Percentiles rank a stretch among this genome's conserved stretches.
Evolutionary conservation across 345 rosid species (phyloP).

Genomic region (Moricandia arvensis): DNA sequence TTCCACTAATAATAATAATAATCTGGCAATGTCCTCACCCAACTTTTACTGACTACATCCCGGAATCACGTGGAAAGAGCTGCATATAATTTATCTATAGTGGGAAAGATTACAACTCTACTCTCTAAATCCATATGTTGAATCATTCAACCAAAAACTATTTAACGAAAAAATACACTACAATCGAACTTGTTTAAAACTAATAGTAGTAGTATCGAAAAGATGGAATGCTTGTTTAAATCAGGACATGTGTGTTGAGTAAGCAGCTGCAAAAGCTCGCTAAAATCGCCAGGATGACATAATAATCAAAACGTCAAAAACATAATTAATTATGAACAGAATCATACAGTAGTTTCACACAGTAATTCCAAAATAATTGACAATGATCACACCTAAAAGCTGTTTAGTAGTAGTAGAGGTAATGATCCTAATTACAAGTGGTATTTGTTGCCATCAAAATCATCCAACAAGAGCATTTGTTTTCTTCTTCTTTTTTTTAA

Average conservation of each 20-base stretch:
- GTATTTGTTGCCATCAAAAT: conserved; percentile 2
- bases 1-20: conserved; percentile 26
- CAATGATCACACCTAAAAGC: conserved; percentile 31
- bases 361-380: conserved; percentile 25
- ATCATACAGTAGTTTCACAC: conserved; percentile 9
- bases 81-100: too few species aligned
- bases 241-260: too few species aligned
- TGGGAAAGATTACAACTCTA: neutral
- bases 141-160: too few species aligned
- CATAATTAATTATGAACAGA: neutral
- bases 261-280: too few species aligned
- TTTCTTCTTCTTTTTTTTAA: neutral
- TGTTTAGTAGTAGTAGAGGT: neutral
- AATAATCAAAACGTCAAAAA: conserved; percentile 20
- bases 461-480: conserved; percentile 24
- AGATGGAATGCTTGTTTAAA: neutral
- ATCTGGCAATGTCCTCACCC: neutral
- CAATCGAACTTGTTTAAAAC: too few species aligned
- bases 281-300: conserved; percentile 21
- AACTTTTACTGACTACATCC: neutral
- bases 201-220: too few species aligned
- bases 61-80: neutral
- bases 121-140: neutral
- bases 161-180: too few species aligned
- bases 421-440: neutral